A percentile compares a stretch with the other conserved stretches of the same genome.
Evolutionary conservation across 208 protist species (phyloP).

Genomic region (Plasmodiophora brassicae): DNA sequence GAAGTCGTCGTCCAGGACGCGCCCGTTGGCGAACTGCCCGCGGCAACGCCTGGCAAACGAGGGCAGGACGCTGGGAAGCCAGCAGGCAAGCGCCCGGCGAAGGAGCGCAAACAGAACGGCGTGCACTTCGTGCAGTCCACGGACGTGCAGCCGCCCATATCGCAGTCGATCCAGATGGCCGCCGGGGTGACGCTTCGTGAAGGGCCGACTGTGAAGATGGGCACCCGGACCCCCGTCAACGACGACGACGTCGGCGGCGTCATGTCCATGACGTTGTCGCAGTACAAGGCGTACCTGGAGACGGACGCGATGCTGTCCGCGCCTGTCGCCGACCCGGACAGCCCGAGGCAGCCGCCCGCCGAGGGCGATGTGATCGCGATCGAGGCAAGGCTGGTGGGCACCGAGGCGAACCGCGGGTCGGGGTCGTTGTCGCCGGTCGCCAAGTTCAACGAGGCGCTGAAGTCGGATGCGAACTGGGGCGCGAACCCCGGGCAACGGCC

Average conservation of each 20-base stretch:
- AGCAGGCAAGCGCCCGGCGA: too few species aligned
- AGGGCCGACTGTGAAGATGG: neutral
- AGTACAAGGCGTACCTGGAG: conserved; percentile 11
- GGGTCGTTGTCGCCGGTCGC: neutral
- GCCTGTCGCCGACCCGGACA: neutral
- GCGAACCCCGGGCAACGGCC: neutral
- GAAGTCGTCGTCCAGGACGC: neutral
- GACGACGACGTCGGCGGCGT: neutral
- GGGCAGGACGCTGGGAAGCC: neutral
- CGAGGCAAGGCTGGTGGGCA: neutral
- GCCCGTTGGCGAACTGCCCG: neutral
- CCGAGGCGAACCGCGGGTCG: neutral
- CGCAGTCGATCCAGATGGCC: neutral
- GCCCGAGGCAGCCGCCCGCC: neutral
- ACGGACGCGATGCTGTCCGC: neutral
- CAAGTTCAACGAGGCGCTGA: neutral
- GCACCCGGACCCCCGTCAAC: neutral
- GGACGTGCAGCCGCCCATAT: neutral
- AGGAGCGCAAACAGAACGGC: neutral
- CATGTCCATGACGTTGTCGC: neutral
- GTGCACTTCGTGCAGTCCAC: neutral
- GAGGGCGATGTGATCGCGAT: neutral
- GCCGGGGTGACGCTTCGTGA: neutral
- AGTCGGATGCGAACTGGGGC: conserved; percentile 12
- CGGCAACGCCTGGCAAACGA: neutral